These are phyloP conservation scores for Hypoxylon perforatum DNA, from an alignment of 495 filamentous ascomycete genomes.

Conservation along the genomic window DNA sequence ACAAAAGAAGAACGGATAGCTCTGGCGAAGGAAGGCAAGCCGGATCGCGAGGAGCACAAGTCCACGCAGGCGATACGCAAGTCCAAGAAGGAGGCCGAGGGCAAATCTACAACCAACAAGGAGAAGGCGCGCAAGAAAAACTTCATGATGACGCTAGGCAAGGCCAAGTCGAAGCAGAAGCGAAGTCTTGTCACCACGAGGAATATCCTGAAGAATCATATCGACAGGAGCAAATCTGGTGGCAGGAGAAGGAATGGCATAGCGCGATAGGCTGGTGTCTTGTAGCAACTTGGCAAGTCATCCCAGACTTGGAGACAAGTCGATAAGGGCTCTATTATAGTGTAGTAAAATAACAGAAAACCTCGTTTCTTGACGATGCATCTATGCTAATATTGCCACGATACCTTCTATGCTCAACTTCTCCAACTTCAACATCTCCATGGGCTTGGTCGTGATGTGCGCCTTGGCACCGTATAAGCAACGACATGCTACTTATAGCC, in stretches of 20 bases:
- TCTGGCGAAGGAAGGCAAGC: slow-evolving; percentile 79
- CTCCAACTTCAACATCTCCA: too few species aligned
- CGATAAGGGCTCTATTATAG: too few species aligned
- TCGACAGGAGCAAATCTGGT: slow-evolving; percentile 84
- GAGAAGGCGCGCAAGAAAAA: slow-evolving; percentile 98
- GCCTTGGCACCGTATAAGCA: too few species aligned
- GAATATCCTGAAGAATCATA: slow-evolving; percentile 81
- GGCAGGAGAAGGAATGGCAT: slow-evolving; percentile 79
- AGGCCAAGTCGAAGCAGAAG: slow-evolving; percentile 93
- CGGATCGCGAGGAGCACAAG: slow-evolving; percentile 78
- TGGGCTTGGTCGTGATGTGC: too few species aligned
- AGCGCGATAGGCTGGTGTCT: slow-evolving; percentile 18
- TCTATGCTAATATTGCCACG: too few species aligned
- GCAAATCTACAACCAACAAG: slow-evolving; percentile 96
- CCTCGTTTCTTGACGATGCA: too few species aligned
- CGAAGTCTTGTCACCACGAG: slow-evolving; percentile 85
- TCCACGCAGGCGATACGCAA: slow-evolving; percentile 81
- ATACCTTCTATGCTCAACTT: too few species aligned
- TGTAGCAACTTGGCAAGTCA: neutral
- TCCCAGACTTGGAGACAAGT: neutral
- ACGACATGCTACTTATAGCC: too few species aligned
- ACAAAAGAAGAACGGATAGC: slow-evolving; percentile 87
- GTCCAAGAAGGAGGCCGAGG: slow-evolving; percentile 83
- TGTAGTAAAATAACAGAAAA: too few species aligned
- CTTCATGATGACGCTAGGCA: slow-evolving; percentile 96